phyloP scores from a whole-genome alignment of 805 yeast genomes.

The Komagataella pseudopastoris region DNA sequence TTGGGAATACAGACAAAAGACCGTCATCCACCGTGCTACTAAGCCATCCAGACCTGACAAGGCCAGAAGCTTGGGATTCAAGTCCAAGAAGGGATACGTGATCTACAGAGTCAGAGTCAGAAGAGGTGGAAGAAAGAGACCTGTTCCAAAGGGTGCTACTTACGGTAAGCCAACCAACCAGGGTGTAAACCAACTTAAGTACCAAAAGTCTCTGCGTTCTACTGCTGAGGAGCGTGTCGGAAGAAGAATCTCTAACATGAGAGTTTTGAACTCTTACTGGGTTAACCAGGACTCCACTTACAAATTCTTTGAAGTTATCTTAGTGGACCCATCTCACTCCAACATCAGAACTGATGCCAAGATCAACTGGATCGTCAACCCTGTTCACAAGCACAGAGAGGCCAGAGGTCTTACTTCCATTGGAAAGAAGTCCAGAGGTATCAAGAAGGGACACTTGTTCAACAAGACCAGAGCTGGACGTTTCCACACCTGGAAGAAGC shows the following conservation, averaged over 20 bases:
- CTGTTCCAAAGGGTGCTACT: constrained; percentile 99
- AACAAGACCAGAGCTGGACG: constrained; percentile 98
- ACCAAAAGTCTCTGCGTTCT: constrained; percentile 96
- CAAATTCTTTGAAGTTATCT: constrained; percentile 98
- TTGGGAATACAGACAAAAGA: constrained; percentile 99
- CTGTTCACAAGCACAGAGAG: constrained; percentile 99
- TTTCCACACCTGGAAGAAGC: constrained; percentile 99
- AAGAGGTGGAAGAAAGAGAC: constrained; percentile 99
- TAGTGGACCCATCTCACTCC: constrained; percentile 95
- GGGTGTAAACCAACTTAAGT: constrained; percentile 98
- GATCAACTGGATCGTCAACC: constrained; percentile 99
- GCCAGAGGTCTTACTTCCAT: constrained; percentile 96
- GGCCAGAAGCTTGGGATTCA: constrained; percentile 99
- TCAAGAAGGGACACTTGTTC: constrained; percentile 99
- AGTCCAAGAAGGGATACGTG: constrained; percentile 99
- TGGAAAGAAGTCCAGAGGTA: constrained; percentile 99
- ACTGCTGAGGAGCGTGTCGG: constrained; percentile 99
- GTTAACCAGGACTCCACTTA: constrained; percentile 98
- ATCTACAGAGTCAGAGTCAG: constrained; percentile 98
- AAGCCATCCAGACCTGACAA: constrained; percentile 99
- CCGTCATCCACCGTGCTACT: constrained; percentile 96
- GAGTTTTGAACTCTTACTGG: constrained; percentile 99
- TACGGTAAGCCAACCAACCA: constrained; percentile 99
- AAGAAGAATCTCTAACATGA: constrained; percentile 96
- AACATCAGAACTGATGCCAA: constrained; percentile 98